Evolutionary conservation across 495 filamentous ascomycete genomes (phyloP).

Genomic region (Tuber indicum): DNA sequence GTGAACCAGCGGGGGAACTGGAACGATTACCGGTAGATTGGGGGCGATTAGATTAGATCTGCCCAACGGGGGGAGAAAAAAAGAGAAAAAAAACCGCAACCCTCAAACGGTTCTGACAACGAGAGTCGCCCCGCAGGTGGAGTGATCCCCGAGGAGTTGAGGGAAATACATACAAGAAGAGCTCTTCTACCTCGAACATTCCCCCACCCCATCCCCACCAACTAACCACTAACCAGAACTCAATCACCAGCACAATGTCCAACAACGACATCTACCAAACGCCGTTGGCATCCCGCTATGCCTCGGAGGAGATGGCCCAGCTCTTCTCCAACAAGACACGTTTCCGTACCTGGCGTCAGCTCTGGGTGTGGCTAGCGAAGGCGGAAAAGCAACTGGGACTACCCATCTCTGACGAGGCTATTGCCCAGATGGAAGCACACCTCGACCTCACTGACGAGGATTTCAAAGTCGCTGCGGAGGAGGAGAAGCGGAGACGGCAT

Average conservation of each 20-base stretch:
- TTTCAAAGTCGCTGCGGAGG: conserved; percentile 66
- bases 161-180: neutral
- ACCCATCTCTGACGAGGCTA: conserved; percentile 61
- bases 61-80: neutral
- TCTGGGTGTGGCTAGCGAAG: conserved; percentile 83
- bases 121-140: conserved; percentile 13
- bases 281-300: conserved; percentile 66
- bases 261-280: conserved; percentile 66
- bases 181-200: neutral
- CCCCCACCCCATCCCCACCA: neutral
- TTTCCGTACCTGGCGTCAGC: conserved; percentile 67
- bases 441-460: conserved; percentile 68
- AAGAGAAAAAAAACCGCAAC: neutral
- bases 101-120: neutral
- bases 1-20: no score
- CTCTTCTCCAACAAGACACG: conserved; percentile 67
- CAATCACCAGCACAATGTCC: conserved; percentile 49
- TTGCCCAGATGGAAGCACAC: conserved; percentile 67
- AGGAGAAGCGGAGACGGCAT: conserved; percentile 70
- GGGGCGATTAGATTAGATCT: neutral
- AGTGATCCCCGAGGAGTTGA: neutral
- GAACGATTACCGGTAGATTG: neutral
- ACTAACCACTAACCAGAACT: neutral
- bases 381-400: conserved; percentile 64
- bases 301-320: conserved; percentile 56